A percentile compares a stretch with the other conserved stretches of the same genome.
These are phyloP conservation scores for Annulohypoxylon nitens DNA, from an alignment of 495 filamentous ascomycete genomes.

Conservation along the genomic window DNA sequence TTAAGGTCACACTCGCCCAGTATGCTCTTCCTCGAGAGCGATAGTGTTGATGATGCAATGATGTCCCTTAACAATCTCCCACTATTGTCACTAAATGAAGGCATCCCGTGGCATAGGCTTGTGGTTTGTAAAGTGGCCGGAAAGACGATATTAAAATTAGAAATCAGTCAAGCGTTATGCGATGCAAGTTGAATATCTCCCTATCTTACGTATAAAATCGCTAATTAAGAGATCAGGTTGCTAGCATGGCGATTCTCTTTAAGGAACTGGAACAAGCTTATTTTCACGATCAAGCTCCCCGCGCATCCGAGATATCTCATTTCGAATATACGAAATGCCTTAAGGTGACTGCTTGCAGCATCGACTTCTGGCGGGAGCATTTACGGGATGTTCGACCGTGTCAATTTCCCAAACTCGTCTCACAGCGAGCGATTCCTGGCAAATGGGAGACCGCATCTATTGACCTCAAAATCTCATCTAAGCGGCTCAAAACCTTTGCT, in stretches of 20 bases:
- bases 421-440: constrained; percentile 29
- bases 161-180: constrained; percentile 61
- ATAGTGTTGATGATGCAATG: constrained; percentile 57
- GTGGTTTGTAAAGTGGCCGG: constrained; percentile 59
- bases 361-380: constrained; percentile 60
- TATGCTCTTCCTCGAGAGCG: constrained; percentile 64
- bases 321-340: constrained; percentile 57
- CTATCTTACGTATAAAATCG: background rate
- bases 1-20: constrained; percentile 57
- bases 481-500: constrained; percentile 55
- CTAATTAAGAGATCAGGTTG: constrained; percentile 41
- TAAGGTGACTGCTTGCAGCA: constrained; percentile 50
- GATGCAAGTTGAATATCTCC: constrained; percentile 49
- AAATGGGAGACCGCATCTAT: constrained; percentile 53
- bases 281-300: constrained; percentile 49
- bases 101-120: constrained; percentile 59
- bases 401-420: constrained; percentile 56
- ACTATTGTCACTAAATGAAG: constrained; percentile 51
- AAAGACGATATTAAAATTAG: constrained; percentile 61
- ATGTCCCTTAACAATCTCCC: constrained; percentile 58
- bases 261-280: constrained; percentile 59
- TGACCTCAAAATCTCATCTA: constrained; percentile 54
- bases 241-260: constrained; percentile 59
- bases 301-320: constrained; percentile 52
- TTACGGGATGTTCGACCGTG: constrained; percentile 54